Conservation (phyloP, 805 yeast genomes). For the Metschnikowia drakensbergensis region DNA sequence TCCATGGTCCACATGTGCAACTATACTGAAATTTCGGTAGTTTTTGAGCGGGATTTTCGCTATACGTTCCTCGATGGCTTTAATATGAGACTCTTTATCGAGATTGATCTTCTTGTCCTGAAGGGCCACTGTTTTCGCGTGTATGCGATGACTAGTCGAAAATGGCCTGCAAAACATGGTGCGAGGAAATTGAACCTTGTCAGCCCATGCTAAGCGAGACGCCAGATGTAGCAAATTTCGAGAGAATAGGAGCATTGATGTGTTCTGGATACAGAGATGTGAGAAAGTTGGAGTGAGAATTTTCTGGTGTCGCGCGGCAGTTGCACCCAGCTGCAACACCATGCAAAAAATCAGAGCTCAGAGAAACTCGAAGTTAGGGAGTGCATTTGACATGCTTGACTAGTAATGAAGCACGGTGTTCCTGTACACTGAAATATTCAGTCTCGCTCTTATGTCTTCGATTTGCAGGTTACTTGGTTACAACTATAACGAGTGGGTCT, state of each 20-base stretch:
- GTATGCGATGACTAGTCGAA: background rate
- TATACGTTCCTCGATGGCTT: constrained; percentile 52
- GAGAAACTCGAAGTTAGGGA: no score
- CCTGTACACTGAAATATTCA: no score
- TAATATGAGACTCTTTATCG: constrained; percentile 32
- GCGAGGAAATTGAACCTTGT: background rate
- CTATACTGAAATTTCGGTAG: constrained; percentile 88
- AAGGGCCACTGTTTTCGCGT: constrained; percentile 15
- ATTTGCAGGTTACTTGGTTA: no score
- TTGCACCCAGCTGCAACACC: constrained; percentile 1
- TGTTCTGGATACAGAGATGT: background rate
- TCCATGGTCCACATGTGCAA: constrained; percentile 92
- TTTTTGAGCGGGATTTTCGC: constrained; percentile 76
- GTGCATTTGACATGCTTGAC: no score
- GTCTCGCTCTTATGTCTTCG: no score
- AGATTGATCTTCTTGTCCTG: constrained; percentile 27
- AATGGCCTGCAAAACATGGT: background rate
- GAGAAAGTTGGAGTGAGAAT: background rate
- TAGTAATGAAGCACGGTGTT: no score
- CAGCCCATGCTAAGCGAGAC: background rate
- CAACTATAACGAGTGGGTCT: no score
- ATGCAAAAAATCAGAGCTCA: no score
- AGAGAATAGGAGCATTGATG: background rate
- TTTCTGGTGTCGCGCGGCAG: background rate
- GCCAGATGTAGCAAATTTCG: background rate